A percentile compares a stretch with the other conserved stretches of the same genome.
phyloP scores from a whole-genome alignment of 2,329 filamentous ascomycete genomes.

The Mycosphaerelloides madeirae region DNA sequence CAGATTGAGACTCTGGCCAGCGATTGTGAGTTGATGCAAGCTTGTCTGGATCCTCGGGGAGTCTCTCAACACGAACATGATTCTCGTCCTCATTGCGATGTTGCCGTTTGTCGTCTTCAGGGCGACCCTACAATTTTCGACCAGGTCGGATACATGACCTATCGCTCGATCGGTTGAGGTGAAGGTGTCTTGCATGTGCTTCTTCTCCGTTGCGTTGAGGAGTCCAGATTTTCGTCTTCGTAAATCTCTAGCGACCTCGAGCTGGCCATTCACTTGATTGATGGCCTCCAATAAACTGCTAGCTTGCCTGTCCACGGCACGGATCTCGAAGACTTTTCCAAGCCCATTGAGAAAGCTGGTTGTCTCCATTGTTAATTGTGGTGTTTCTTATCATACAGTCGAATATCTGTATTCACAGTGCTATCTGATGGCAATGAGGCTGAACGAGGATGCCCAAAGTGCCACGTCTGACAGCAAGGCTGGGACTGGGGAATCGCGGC shows the following conservation, averaged over 20 bases:
- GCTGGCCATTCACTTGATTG: conserved; percentile 9
- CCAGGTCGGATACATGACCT: neutral
- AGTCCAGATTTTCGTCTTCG: conserved; percentile 10
- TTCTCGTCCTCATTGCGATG: neutral
- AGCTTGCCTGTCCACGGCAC: conserved; percentile 13
- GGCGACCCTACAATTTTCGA: neutral
- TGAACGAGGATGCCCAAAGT: too few species aligned
- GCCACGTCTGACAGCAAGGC: too few species aligned
- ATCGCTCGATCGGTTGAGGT: neutral
- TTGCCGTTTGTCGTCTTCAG: neutral
- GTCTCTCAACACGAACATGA: neutral
- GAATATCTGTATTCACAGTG: too few species aligned
- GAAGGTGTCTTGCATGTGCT: neutral
- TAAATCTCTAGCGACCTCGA: conserved; percentile 10
- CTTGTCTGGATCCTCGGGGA: neutral
- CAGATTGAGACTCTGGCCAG: neutral
- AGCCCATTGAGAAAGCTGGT: too few species aligned
- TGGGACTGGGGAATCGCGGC: too few species aligned
- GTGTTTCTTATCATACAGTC: too few species aligned
- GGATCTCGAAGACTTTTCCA: neutral
- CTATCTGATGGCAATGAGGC: too few species aligned
- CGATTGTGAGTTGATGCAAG: neutral
- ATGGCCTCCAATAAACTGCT: conserved; percentile 14
- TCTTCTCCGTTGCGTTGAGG: conserved; percentile 1
- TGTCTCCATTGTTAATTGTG: too few species aligned